A percentile compares a stretch with the other conserved stretches of the same genome.
Conservation (phyloP, 805 yeast species). For the Yamadazyma takamatsuzukensis region DNA sequence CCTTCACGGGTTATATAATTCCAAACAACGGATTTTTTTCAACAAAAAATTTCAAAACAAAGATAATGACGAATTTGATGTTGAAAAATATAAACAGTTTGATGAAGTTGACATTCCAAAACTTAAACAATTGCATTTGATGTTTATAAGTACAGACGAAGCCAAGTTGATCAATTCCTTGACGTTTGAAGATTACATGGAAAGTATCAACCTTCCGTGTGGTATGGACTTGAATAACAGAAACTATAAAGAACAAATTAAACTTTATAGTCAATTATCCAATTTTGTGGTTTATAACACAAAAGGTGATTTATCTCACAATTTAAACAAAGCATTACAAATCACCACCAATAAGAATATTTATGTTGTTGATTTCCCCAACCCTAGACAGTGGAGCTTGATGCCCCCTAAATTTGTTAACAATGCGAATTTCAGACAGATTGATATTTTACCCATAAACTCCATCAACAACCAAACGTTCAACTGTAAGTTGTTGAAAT, state of each 20-base stretch:
- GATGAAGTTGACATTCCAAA: slow-evolving; percentile 6
- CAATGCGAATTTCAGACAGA: slow-evolving; percentile 10
- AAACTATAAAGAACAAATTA: slow-evolving; percentile 26
- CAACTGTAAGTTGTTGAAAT: slow-evolving; percentile 19
- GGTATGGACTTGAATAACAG: slow-evolving; percentile 21
- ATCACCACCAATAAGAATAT: slow-evolving; percentile 10
- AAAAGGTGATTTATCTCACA: slow-evolving; percentile 12
- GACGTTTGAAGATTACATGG: slow-evolving; percentile 14
- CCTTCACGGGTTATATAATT: slow-evolving; percentile 28
- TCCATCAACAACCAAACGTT: slow-evolving; percentile 14
- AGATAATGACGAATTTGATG: slow-evolving; percentile 7
- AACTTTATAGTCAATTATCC: slow-evolving; percentile 29
- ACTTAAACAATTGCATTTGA: slow-evolving; percentile 13
- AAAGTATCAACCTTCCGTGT: slow-evolving; percentile 1
- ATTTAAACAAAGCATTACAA: slow-evolving; percentile 17
- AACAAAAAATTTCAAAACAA: slow-evolving; percentile 13
- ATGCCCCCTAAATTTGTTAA: slow-evolving; percentile 9
- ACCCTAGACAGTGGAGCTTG: slow-evolving; percentile 9
- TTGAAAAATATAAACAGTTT: slow-evolving; percentile 5
- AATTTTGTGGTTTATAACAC: slow-evolving; percentile 31
- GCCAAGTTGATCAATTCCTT: slow-evolving; percentile 16
- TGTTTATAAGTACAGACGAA: slow-evolving; percentile 14
- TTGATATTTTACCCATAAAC: slow-evolving; percentile 13
- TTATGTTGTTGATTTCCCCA: slow-evolving; percentile 20
- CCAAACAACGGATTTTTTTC: slow-evolving; percentile 26